phyloP scores from a whole-genome alignment of 139 green algal species.

The Pleodorina starrii region DNA sequence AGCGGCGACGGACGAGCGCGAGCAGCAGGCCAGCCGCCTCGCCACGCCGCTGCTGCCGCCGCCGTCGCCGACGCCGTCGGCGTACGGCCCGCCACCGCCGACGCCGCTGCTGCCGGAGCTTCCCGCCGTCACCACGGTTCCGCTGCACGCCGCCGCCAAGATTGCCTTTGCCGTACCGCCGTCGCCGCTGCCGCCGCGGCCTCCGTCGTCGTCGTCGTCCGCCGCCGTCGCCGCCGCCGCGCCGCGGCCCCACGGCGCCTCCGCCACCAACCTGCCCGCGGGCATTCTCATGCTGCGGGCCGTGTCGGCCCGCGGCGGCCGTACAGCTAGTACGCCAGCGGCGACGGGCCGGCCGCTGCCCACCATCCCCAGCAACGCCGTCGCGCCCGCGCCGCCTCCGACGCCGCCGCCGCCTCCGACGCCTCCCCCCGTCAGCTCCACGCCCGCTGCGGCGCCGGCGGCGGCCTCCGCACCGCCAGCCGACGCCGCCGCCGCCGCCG shows the following conservation, averaged over 20 bases:
- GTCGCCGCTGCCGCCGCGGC: neutral
- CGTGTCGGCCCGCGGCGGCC: neutral
- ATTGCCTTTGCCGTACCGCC: neutral
- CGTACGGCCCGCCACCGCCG: neutral
- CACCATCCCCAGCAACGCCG: neutral
- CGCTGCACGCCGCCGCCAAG: slow-evolving; percentile 1
- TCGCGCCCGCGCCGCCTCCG: neutral
- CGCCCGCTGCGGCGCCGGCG: too few species aligned
- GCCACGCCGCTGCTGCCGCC: neutral
- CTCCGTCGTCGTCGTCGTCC: neutral
- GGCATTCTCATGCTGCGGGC: neutral
- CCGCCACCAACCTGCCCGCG: neutral
- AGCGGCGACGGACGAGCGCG: neutral
- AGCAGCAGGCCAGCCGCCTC: neutral
- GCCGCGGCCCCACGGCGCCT: neutral
- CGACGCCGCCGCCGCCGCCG: neutral
- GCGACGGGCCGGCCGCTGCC: neutral
- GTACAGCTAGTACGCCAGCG: neutral
- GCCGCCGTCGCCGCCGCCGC: neutral
- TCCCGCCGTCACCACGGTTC: neutral
- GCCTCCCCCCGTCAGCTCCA: neutral
- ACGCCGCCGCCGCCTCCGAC: neutral
- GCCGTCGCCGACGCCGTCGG: neutral
- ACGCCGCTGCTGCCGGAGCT: neutral
- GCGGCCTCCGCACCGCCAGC: neutral